Percentiles rank a stretch among this genome's conserved stretches.
Evolutionary conservation across 2,329 filamentous ascomycete genomes (phyloP).

Genomic region (Fusarium buharicum): DNA sequence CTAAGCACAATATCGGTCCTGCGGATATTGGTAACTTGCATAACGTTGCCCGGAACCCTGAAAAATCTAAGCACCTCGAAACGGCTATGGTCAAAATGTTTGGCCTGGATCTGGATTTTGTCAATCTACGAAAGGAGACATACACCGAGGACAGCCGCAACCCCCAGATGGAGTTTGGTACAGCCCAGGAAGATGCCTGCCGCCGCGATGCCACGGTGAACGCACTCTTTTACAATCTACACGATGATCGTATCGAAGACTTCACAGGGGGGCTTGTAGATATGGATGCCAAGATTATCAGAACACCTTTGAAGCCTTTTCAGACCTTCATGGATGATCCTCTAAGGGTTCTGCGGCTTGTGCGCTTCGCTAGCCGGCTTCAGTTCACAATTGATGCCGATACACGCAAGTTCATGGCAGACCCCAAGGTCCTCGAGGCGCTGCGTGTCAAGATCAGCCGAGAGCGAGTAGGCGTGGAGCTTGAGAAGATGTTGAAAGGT

Average conservation of each 20-base stretch:
- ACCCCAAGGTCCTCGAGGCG: conserved; percentile 79
- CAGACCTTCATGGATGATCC: conserved; percentile 97
- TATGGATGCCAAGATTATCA: conserved; percentile 76
- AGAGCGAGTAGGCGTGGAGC: conserved; percentile 85
- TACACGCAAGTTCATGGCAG: conserved; percentile 78
- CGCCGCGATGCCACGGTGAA: conserved; percentile 94
- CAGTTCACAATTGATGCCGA: conserved; percentile 79
- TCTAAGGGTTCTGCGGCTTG: conserved; percentile 83
- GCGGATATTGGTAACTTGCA: conserved; percentile 79
- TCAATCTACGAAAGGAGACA: conserved; percentile 92
- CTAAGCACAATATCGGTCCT: conserved; percentile 67
- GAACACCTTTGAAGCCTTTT: conserved; percentile 86
- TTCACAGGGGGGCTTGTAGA: conserved; percentile 83
- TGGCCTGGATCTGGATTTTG: conserved; percentile 89
- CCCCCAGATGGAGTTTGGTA: conserved; percentile 93
- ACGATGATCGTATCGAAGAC: conserved; percentile 83
- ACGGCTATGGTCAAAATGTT: conserved; percentile 88
- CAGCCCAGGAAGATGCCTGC: conserved; percentile 86
- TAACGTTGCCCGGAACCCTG: conserved; percentile 90
- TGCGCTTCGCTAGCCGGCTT: conserved; percentile 89
- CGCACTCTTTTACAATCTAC: conserved; percentile 93
- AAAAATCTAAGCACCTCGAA: conserved; percentile 96
- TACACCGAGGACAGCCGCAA: conserved; percentile 91
- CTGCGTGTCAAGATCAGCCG: conserved; percentile 90
- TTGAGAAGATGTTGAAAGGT: conserved; percentile 92